Evolutionary conservation across 306 rosid genomes (phyloP), one percentile per base, ranked within the genome.

Genomic region (Gynostemma pentaphyllum): DNA sequence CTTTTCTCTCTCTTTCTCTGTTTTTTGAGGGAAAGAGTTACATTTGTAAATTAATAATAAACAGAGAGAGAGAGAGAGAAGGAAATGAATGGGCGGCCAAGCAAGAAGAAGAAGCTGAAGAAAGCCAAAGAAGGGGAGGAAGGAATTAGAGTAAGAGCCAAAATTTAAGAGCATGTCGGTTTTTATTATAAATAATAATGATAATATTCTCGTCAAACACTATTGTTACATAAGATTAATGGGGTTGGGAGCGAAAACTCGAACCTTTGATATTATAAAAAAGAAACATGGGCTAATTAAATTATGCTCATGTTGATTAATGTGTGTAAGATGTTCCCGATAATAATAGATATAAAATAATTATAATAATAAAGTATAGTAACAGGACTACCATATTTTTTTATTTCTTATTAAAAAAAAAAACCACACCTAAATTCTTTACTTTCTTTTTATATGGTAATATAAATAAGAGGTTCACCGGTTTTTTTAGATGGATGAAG

Each of bases 131-230:
- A 57, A 66, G 62, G 60, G 59, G 77, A 11, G 54, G 4, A 78
- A 72, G 56, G 76, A 64, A 27, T 73, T 16, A 34, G 49, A 32
- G 40, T 44, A 72, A 2, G 69, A 76, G 64, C 78, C 68, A 69
- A 76, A 47, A 15, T 55, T 67, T 13, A 62, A 70, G 71, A 47
- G 84, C 71, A 74, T 86, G 81, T 80, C 81, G 75, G 74, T 42
- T 2, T 14, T 15, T 36, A 27, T 42, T 57, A 18, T 57, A n/a
- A n/a, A n/a, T n/a, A n/a, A n/a, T n/a, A n/a, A n/a, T n/a, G n/a
- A n/a, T n/a, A n/a, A n/a, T n/a, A n/a, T n/a, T n/a, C n/a, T n/a
- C n/a, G n/a, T n/a, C n/a, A n/a, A n/a, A n/a, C n/a, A n/a, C n/a
- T n/a, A n/a, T n/a, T n/a, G n/a, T n/a, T n/a, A n/a, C n/a, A n/a